Evolutionary conservation across 2,329 filamentous ascomycete species (phyloP).

Genomic region (Corinectria fuckeliana): DNA sequence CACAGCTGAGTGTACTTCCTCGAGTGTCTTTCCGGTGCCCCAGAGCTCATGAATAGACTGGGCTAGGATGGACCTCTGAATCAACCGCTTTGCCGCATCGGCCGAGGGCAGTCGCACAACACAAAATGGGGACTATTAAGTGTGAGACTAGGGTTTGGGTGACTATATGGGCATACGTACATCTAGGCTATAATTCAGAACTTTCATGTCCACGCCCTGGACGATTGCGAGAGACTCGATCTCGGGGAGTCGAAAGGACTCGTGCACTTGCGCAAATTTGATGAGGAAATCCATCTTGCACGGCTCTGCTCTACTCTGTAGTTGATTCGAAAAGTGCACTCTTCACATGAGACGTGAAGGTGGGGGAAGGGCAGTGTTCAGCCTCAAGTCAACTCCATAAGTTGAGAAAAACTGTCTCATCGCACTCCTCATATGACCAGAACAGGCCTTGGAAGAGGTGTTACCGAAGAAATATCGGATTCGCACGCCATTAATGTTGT

Average conservation of each 20-base stretch:
- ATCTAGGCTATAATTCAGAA: constrained; percentile 76
- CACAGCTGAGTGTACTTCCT: constrained; percentile 72
- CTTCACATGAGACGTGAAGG: constrained; percentile 10
- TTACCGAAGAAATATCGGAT: not conserved
- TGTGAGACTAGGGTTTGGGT: constrained; percentile 30
- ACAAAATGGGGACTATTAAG: constrained; percentile 80
- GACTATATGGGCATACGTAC: constrained; percentile 57
- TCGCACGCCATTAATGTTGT: not conserved
- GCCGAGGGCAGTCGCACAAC: constrained; percentile 72
- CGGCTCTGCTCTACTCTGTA: not conserved
- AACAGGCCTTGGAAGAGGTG: not conserved
- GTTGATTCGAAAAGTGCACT: not conserved
- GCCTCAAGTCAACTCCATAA: constrained; percentile 1
- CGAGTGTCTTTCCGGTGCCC: constrained; percentile 73
- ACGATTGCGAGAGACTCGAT: constrained; percentile 79
- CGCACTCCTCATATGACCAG: not conserved
- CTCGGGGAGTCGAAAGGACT: constrained; percentile 88
- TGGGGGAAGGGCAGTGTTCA: constrained; percentile 17
- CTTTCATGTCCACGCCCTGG: constrained; percentile 69
- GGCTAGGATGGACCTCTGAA: constrained; percentile 79
- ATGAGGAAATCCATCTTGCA: constrained; percentile 77
- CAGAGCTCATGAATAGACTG: constrained; percentile 90
- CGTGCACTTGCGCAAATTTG: constrained; percentile 86
- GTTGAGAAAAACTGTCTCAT: not conserved
- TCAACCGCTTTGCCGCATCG: constrained; percentile 68